Conservation (phyloP, 352 stramenopile genomes). For the Globisporangium spinosum region DNA sequence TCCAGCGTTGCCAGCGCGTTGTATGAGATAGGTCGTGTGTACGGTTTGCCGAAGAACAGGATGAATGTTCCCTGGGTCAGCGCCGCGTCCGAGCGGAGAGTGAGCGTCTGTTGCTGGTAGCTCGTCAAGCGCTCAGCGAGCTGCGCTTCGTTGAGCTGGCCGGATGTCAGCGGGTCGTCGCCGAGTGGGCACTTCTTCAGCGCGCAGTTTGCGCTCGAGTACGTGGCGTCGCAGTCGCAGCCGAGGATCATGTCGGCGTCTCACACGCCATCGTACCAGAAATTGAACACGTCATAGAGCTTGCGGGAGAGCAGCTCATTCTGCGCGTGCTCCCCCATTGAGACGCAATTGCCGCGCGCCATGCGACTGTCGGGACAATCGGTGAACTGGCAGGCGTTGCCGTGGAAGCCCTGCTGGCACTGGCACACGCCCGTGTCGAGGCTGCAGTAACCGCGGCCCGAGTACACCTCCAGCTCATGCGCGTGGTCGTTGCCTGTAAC, state of each 20-base stretch:
- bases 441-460: slow-evolving; percentile 68
- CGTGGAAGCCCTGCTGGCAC: slow-evolving; percentile 82
- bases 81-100: slow-evolving; percentile 37
- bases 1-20: slow-evolving; percentile 44
- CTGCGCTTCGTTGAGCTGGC: slow-evolving; percentile 61
- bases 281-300: slow-evolving; percentile 40
- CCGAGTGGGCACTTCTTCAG: slow-evolving; percentile 60
- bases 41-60: slow-evolving; percentile 56
- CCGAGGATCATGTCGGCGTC: slow-evolving; percentile 74
- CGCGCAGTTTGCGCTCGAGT: slow-evolving; percentile 41
- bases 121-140: slow-evolving; percentile 52
- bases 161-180: slow-evolving; percentile 65
- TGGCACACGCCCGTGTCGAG: slow-evolving; percentile 58
- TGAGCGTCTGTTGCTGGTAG: slow-evolving; percentile 58
- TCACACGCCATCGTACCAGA: slow-evolving; percentile 56
- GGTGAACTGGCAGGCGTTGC: slow-evolving; percentile 56
- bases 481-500: slow-evolving; percentile 41
- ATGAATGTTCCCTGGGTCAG: slow-evolving; percentile 57
- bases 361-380: slow-evolving; percentile 53
- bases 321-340: slow-evolving; percentile 55
- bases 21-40: slow-evolving; percentile 58
- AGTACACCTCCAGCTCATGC: slow-evolving; percentile 49
- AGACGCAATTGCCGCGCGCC: slow-evolving; percentile 56
- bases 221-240: slow-evolving; percentile 72
- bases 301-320: slow-evolving; percentile 46